Evolutionary conservation across 1,284 basidiomycete species (phyloP).

Genomic region (Chalciporus sp.): DNA sequence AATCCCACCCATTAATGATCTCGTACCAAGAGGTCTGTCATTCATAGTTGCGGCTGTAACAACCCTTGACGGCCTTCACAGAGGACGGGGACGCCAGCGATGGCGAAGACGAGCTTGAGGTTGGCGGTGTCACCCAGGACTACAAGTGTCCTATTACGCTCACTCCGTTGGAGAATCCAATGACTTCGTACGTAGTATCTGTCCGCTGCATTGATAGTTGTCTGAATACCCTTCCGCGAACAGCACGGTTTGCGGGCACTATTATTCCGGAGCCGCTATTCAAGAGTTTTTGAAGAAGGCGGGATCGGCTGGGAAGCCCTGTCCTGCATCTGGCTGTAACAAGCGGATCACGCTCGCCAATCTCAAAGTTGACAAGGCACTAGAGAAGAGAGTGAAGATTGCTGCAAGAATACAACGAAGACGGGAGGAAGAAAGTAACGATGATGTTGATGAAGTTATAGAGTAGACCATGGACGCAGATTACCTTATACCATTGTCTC

Average conservation of each 20-base stretch:
- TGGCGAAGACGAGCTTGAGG: constrained; percentile 78
- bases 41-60: background rate
- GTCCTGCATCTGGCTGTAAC: constrained; percentile 73
- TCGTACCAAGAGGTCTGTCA: constrained; percentile 66
- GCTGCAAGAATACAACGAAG: constrained; percentile 52
- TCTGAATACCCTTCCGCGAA: constrained; percentile 6
- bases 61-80: constrained; percentile 28
- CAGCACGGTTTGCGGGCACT: constrained; percentile 70
- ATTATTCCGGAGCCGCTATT: constrained; percentile 68
- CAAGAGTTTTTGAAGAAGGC: constrained; percentile 49
- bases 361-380: constrained; percentile 53
- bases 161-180: constrained; percentile 62
- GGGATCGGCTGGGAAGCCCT: constrained; percentile 43
- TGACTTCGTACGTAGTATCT: constrained; percentile 64
- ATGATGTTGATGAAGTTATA: constrained; percentile 64
- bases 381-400: constrained; percentile 64
- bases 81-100: constrained; percentile 78
- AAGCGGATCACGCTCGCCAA: constrained; percentile 53
- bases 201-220: constrained; percentile 2
- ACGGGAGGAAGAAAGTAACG: constrained; percentile 54
- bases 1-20: constrained; percentile 77
- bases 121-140: constrained; percentile 80
- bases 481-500: constrained; percentile 6
- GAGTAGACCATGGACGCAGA: constrained; percentile 44
- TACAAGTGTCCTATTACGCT: constrained; percentile 82